phyloP scores from a whole-genome alignment of 1,284 basidiomycete species.

The Cutaneotrichosporon sp. region DNA sequence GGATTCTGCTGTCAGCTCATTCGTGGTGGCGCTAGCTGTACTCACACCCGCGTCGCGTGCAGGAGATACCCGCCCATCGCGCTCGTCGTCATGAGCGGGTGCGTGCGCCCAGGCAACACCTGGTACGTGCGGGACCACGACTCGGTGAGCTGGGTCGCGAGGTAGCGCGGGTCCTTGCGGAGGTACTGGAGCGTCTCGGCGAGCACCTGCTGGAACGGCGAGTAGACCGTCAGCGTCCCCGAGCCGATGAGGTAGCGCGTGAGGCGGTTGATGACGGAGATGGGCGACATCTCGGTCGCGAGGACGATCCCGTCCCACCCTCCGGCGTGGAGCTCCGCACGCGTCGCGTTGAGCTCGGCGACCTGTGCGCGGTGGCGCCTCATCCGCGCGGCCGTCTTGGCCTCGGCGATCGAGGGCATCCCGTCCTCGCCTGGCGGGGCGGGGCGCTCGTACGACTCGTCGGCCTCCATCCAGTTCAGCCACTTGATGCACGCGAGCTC shows the following conservation, averaged over 20 bases:
- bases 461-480: conserved; percentile 89
- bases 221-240: conserved; percentile 81
- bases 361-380: conserved; percentile 44
- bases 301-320: conserved; percentile 87
- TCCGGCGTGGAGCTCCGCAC: conserved; percentile 81
- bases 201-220: conserved; percentile 77
- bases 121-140: conserved; percentile 90
- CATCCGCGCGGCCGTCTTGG: conserved; percentile 37
- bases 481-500: conserved; percentile 64
- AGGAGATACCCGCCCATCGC: conserved; percentile 88
- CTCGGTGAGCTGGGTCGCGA: conserved; percentile 82
- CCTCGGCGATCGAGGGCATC: conserved; percentile 32
- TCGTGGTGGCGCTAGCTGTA: conserved; percentile 19
- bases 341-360: conserved; percentile 60
- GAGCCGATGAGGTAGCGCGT: conserved; percentile 80
- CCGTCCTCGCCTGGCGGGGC: conserved; percentile 42
- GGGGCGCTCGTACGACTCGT: conserved; percentile 62
- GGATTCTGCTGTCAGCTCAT: conserved; percentile 23
- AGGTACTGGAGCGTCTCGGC: conserved; percentile 74
- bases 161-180: conserved; percentile 66
- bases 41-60: conserved; percentile 80
- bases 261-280: conserved; percentile 74
- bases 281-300: conserved; percentile 82
- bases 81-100: conserved; percentile 91
- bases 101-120: conserved; percentile 90